Percentiles rank a stretch among this genome's conserved stretches.
Evolutionary conservation across 129 eudicot genomes (phyloP).

Genomic region (Mikania micrantha): DNA sequence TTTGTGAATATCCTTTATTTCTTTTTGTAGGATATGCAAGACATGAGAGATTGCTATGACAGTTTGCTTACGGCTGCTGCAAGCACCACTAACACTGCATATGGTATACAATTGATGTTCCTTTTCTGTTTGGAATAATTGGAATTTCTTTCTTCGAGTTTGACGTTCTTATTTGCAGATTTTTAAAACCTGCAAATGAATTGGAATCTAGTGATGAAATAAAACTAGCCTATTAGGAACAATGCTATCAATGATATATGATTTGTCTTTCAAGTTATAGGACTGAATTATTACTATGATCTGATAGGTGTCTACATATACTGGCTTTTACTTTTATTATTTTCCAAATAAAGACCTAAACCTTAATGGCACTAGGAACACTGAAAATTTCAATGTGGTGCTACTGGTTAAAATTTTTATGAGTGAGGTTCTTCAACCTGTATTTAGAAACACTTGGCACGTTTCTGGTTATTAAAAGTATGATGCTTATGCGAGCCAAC

Average conservation of each 20-base stretch:
- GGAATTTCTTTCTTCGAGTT: neutral
- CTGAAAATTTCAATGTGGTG: neutral
- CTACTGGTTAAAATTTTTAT: neutral
- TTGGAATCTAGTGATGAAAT: neutral
- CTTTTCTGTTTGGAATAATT: neutral
- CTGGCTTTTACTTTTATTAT: neutral
- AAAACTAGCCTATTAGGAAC: neutral
- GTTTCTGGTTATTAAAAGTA: neutral
- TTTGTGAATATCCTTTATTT: constrained; percentile 8
- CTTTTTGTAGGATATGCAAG: constrained; percentile 62
- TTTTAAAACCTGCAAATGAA: neutral
- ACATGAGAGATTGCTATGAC: constrained; percentile 87
- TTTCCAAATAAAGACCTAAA: neutral
- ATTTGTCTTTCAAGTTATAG: neutral
- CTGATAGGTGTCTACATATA: neutral
- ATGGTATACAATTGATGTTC: constrained; percentile 42
- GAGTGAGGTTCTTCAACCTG: neutral
- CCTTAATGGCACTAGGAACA: neutral
- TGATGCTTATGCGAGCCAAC: constrained; percentile 8
- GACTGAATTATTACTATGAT: neutral
- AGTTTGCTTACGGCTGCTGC: constrained; percentile 89
- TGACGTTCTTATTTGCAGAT: neutral
- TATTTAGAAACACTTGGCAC: neutral
- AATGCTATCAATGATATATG: neutral
- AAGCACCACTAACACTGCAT: constrained; percentile 65